Base-by-base conservation (phyloP, 768 basidiomycete genomes). In the Suillus cothurnatus region DNA sequence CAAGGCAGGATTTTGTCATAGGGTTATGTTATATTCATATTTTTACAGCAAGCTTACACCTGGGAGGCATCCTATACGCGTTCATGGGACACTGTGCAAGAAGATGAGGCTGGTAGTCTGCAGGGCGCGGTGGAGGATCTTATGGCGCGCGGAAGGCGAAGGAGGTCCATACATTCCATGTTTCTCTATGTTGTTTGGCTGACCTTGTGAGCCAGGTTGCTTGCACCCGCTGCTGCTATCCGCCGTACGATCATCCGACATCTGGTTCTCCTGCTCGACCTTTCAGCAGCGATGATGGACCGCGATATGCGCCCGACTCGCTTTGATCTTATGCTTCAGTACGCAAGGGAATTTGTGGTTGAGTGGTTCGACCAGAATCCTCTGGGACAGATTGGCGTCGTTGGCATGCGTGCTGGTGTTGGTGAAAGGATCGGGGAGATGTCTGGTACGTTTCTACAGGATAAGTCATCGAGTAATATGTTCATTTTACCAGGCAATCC, bases 321-420 rank as follows among this genome's bases (percentile, higher is more conserved):
- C 64, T 96, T 97, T 70, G 96, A 97, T 73, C 77, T 99, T 38
- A 91, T 89, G 71, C 79, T 99, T 52, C 90, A 95, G 72, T 97
- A 96, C 74, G 87, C 95, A 17, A 86, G 95, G 64, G 93, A 94
- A 70, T 99, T 99, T 69, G 85, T 99, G 34, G 81, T 85, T 8
- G 97, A 99, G 75, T 99, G 97, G 96, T 99, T 99, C 76, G 97
- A 99, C 78, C 97, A 99, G 80, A 99, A 99, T 72, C 97, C 97
- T 1, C 83, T 99, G 15, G 96, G 97, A 26, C 97, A 99, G 78
- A 93, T 99, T 68, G 97, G 95, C 2, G 81, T 99, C 36, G 94
- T 99, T 21, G 94, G 93, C 6, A 94, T 99, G 87, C 83, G 95
- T 28, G 88, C 93, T 39, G 94, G 97, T 0, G 76, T 98, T 28